A percentile compares a stretch with the other conserved stretches of the same genome.
Conservation (phyloP, 2,329 filamentous ascomycete species). For the Rhinocladiella similis region DNA sequence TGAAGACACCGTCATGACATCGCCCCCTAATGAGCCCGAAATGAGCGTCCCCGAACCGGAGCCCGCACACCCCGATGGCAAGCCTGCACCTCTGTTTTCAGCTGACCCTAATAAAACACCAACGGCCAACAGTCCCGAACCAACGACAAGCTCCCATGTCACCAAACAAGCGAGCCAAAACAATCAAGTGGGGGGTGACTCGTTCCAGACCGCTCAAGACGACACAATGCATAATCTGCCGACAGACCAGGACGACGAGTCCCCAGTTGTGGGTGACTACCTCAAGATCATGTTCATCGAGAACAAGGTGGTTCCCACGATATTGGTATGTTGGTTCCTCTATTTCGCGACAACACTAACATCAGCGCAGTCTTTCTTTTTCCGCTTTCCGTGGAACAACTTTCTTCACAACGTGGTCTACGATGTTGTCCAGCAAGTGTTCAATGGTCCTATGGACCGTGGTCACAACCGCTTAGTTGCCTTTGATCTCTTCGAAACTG, state of each 20-base stretch:
- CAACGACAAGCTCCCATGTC: constrained; percentile 16
- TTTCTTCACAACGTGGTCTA: constrained; percentile 99
- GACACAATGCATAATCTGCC: constrained; percentile 32
- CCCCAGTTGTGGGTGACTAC: constrained; percentile 87
- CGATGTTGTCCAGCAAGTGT: constrained; percentile 97
- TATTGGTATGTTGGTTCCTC: constrained; percentile 66
- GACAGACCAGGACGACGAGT: constrained; percentile 59
- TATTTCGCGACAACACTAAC: constrained; percentile 6
- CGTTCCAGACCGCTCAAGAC: constrained; percentile 16
- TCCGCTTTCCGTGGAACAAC: constrained; percentile 98
- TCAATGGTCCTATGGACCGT: constrained; percentile 96
- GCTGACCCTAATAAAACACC: constrained; percentile 30
- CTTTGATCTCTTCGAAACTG: constrained; percentile 88
- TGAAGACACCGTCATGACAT: constrained; percentile 51
- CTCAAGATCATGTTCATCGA: constrained; percentile 97
- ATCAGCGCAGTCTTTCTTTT: constrained; percentile 79
- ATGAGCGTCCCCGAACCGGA: constrained; percentile 17
- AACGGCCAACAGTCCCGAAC: constrained; percentile 29
- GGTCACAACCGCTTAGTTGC: constrained; percentile 89
- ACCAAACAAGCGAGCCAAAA: constrained; percentile 6
- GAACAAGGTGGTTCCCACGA: constrained; percentile 90
- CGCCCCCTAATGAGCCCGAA: constrained; percentile 36
- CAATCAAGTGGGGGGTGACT: constrained; percentile 21
- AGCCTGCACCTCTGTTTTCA: constrained; percentile 65
- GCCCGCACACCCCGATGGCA: constrained; percentile 65